Conservation (phyloP, 768 basidiomycete genomes). For the Phanerochaete sordida region DNA sequence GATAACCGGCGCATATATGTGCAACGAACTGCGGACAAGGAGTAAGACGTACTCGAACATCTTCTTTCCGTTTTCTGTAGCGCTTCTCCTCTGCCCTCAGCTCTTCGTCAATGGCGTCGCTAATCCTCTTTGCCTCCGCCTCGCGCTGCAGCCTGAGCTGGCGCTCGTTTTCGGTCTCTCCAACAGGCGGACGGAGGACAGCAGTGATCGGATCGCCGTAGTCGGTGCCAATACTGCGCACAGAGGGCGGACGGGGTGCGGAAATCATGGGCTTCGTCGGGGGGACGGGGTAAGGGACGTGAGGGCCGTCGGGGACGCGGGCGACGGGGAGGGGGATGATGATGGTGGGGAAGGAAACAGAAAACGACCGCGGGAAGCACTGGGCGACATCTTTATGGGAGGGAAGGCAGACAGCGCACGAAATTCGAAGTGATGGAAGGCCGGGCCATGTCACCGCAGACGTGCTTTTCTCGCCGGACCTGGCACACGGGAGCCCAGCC, state of each 20-base stretch:
- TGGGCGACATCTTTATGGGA: constrained; percentile 5
- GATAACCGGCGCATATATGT: background rate
- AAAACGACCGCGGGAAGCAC: background rate
- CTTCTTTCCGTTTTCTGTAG: constrained; percentile 60
- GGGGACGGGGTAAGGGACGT: constrained; percentile 14
- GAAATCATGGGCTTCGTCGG: constrained; percentile 1
- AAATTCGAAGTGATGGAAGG: constrained; percentile 11
- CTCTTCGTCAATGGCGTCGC: constrained; percentile 81
- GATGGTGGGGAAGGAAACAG: constrained; percentile 11
- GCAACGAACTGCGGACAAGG: background rate
- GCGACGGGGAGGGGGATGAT: constrained; percentile 12
- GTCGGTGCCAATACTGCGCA: constrained; percentile 44
- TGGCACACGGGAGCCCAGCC: constrained; percentile 1
- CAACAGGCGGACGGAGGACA: constrained; percentile 58
- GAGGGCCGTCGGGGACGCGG: constrained; percentile 15
- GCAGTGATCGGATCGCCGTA: constrained; percentile 74
- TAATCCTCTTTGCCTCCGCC: constrained; percentile 70
- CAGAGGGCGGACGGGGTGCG: constrained; percentile 57
- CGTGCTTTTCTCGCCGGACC: background rate
- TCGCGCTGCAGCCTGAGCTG: constrained; percentile 57
- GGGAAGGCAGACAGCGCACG: background rate
- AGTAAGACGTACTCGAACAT: constrained; percentile 58
- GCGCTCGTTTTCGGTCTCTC: constrained; percentile 67
- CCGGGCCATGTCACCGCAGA: background rate
- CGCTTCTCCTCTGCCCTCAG: constrained; percentile 67